Evolutionary conservation across 441 rosid species (phyloP), one percentile per base, ranked within the genome.

Genomic region (Pelargonium myrrhifolium): DNA sequence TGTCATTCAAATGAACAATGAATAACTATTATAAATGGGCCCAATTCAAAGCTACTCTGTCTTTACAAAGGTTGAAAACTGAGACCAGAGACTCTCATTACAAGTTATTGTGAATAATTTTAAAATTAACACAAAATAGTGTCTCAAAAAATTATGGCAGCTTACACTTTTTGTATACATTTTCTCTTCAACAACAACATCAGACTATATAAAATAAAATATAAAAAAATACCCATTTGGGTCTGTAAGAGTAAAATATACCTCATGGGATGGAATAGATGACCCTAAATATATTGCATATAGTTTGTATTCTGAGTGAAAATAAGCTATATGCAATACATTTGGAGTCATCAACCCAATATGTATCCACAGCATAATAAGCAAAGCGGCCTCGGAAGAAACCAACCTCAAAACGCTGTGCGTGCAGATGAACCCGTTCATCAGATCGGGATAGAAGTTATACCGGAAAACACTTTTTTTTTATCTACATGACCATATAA

Each of bases 391-490:
- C 21, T 53, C 59, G 9, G 15, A 15, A 53, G 9, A 17, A 53
- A 53, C 59, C 22, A 53, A 53, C 59, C 59, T 53, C 9, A 8
- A 53, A 17, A 17, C 7, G 21, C 59, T n/a, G n/a, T n/a, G n/a
- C n/a, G 64, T 70, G 69, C 68, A 53, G 69, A 64, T 24, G 74
- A 68, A 72, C 71, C 68, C 70, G 67, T 60, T 1, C 35, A 65
- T 68, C 66, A 72, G 67, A 55, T 64, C 18, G 58, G 74, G 58
- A 65, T 28, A 58, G 65, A 62, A n/a, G 39, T 14, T 28, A 63
- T 31, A 64, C 47, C 51, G 4, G 12, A 69, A 53, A 12, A 51
- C 18, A 35, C 40, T 74, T 77, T 66, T 75, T 67, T 51, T 47
- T 1, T 65, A 42, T 75, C 65, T 68, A 71, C 21, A 65, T 20